Percentiles rank a stretch among this genome's conserved stretches.
Conservation (phyloP, 139 green algal species). For the Picochlorum sp. region DNA sequence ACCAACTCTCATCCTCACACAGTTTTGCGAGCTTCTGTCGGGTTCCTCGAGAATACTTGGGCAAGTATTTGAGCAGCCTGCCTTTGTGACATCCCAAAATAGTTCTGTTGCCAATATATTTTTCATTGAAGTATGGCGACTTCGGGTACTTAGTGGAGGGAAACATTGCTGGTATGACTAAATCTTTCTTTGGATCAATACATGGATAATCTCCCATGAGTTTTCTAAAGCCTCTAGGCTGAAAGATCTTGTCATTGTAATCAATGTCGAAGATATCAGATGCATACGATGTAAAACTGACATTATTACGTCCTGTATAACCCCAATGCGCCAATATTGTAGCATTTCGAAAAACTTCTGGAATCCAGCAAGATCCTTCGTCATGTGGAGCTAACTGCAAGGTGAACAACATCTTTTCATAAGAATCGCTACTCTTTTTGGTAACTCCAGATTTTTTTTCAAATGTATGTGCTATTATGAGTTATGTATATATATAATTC, state of each 20-base stretch:
- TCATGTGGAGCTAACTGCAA: slow-evolving; percentile 22
- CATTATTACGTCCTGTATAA: slow-evolving; percentile 12
- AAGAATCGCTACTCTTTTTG: no score
- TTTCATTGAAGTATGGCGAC: slow-evolving; percentile 20
- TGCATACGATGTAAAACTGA: slow-evolving; percentile 1
- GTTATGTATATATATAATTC: slow-evolving; percentile 3
- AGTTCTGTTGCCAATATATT: neutral
- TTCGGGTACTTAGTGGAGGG: slow-evolving; percentile 8
- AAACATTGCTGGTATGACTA: slow-evolving; percentile 32
- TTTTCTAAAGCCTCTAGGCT: slow-evolving; percentile 14
- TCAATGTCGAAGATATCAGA: slow-evolving; percentile 1
- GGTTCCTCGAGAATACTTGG: neutral
- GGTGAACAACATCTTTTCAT: neutral
- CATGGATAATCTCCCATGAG: slow-evolving; percentile 14
- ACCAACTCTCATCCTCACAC: slow-evolving; percentile 18
- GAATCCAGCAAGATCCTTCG: slow-evolving; percentile 43
- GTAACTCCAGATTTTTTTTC: no score
- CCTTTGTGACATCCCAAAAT: slow-evolving; percentile 33
- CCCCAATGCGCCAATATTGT: slow-evolving; percentile 38
- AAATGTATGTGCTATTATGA: neutral
- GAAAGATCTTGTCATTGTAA: slow-evolving; percentile 9
- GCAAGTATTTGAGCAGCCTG: neutral
- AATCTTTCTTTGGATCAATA: slow-evolving; percentile 27
- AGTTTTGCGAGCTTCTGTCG: slow-evolving; percentile 6
- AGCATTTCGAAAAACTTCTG: slow-evolving; percentile 16